Percentiles rank a stretch among this genome's conserved stretches.
Conservation (phyloP, 179 eudicot genomes). For the Sideroxylon spinosum region DNA sequence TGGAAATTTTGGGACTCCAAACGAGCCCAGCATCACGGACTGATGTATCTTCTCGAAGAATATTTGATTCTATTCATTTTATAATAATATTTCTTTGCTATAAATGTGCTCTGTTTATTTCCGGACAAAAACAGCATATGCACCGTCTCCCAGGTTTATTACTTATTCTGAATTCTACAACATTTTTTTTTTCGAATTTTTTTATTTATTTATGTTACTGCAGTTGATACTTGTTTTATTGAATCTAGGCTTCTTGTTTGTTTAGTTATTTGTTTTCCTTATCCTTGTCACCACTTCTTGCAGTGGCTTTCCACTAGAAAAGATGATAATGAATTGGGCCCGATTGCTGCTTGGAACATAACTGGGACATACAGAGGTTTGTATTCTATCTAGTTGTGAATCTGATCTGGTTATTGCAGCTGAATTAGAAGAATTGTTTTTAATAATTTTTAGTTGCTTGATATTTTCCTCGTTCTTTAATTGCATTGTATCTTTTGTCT, state of each 20-base stretch:
- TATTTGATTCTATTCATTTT: not conserved
- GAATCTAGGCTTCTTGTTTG: not conserved
- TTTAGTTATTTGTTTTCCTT: not conserved
- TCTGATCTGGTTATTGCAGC: slow-evolving; percentile 9
- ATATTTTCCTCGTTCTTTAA: not conserved
- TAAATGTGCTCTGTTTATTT: not conserved
- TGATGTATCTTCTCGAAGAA: too few species aligned
- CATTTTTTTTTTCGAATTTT: not conserved
- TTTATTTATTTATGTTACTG: not conserved
- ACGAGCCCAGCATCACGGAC: too few species aligned
- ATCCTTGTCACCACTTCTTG: slow-evolving; percentile 26
- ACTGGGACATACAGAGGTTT: slow-evolving; percentile 91
- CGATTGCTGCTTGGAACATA: slow-evolving; percentile 84
- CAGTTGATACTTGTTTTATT: not conserved
- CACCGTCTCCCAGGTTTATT: not conserved
- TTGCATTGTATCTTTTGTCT: slow-evolving; percentile 4
- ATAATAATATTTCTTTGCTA: not conserved
- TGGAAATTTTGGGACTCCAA: too few species aligned
- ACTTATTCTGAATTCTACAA: not conserved
- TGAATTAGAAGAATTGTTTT: not conserved
- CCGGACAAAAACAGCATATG: not conserved
- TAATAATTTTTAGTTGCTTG: not conserved
- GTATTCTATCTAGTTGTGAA: slow-evolving; percentile 20
- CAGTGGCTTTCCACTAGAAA: slow-evolving; percentile 89
- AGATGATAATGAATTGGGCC: slow-evolving; percentile 68